Evolutionary conservation across 495 filamentous ascomycete genomes (phyloP).

Genomic region (Friedmanniomyces simplex): DNA sequence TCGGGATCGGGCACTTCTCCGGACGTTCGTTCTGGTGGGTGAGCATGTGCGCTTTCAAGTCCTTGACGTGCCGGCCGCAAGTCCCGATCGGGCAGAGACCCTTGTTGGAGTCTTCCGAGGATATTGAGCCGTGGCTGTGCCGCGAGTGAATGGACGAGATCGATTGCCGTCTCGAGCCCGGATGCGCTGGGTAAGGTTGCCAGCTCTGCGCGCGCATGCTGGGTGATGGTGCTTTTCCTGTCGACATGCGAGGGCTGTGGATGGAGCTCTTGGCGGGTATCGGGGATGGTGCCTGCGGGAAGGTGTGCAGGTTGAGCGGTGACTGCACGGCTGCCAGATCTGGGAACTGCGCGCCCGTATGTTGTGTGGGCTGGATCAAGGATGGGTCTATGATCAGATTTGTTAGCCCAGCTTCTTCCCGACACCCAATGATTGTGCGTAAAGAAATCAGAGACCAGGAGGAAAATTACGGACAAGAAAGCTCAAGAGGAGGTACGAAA

Average conservation of each 20-base stretch:
- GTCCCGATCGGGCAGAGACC: constrained; percentile 73
- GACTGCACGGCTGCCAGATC: constrained; percentile 24
- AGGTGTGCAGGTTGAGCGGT: constrained; percentile 21
- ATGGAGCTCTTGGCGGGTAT: constrained; percentile 7
- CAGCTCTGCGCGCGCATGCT: constrained; percentile 28
- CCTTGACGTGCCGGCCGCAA: constrained; percentile 86
- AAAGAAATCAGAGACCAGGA: constrained; percentile 13
- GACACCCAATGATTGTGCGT: constrained; percentile 2
- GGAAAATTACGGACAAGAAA: constrained; percentile 54
- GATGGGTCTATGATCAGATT: constrained; percentile 44
- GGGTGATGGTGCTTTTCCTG: constrained; percentile 32
- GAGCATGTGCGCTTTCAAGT: constrained; percentile 89
- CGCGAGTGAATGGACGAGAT: constrained; percentile 47
- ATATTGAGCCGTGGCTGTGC: constrained; percentile 44
- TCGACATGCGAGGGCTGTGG: constrained; percentile 24
- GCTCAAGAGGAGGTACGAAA: constrained; percentile 50
- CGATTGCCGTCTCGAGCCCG: constrained; percentile 42
- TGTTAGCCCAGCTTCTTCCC: not conserved
- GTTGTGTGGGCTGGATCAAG: constrained; percentile 43
- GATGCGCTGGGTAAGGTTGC: constrained; percentile 33
- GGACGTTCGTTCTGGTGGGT: constrained; percentile 90
- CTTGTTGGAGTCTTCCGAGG: constrained; percentile 52
- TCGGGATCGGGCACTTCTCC: constrained; percentile 91
- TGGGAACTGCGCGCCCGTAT: constrained; percentile 25
- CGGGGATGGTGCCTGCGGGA: constrained; percentile 25